phyloP scores from a whole-genome alignment of 192 early-diverging fungal genomes.

The Lunasporangiospora selenospora region DNA sequence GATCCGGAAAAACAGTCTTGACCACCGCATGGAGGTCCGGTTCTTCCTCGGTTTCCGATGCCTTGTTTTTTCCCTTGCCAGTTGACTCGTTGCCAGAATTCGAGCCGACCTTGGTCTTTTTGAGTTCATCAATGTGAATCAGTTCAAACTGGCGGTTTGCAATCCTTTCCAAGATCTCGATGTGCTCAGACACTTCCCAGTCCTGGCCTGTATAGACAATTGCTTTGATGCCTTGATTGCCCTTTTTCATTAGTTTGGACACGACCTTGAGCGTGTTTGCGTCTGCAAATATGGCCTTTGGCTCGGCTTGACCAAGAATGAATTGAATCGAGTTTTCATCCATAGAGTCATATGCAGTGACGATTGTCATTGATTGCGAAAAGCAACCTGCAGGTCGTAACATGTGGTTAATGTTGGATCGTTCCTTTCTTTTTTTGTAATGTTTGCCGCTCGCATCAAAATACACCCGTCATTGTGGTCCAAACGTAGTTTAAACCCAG shows the following conservation, averaged over 20 bases:
- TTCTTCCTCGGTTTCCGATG: background rate
- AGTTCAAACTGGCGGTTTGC: constrained; percentile 29
- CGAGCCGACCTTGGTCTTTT: constrained; percentile 45
- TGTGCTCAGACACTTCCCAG: constrained; percentile 19
- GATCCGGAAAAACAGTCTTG: constrained; percentile 29
- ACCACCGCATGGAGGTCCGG: constrained; percentile 1
- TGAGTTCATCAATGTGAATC: constrained; percentile 60
- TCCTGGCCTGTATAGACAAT: constrained; percentile 70
- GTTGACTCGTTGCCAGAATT: background rate
- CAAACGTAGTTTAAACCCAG: no score
- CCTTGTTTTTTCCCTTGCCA: constrained; percentile 14
- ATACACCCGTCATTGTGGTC: no score
- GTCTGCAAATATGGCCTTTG: constrained; percentile 41
- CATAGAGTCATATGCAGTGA: constrained; percentile 89
- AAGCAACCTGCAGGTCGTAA: constrained; percentile 60
- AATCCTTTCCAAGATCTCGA: constrained; percentile 17
- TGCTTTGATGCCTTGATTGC: constrained; percentile 49
- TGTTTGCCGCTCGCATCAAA: no score
- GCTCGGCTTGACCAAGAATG: constrained; percentile 52
- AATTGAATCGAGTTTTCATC: constrained; percentile 75
- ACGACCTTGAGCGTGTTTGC: constrained; percentile 28
- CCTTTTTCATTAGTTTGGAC: constrained; percentile 37
- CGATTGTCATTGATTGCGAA: constrained; percentile 75
- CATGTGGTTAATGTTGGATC: no score
- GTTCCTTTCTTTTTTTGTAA: no score